Evolutionary conservation across 179 eudicot genomes (phyloP).

Genomic region (Camellia oleifera): DNA sequence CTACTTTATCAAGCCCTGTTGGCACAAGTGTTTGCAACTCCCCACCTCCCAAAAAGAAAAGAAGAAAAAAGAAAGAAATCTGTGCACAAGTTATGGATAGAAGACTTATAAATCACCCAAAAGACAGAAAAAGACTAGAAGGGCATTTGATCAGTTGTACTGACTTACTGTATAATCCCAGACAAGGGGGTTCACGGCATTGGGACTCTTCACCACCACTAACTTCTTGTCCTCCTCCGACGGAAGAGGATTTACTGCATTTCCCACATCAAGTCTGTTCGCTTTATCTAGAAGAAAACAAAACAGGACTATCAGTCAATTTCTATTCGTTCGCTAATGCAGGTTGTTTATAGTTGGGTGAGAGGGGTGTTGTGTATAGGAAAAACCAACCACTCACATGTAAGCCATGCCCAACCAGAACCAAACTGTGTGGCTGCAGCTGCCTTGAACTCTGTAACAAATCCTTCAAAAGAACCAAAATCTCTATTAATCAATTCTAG

Average conservation of each 20-base stretch:
- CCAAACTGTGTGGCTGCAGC: conserved; percentile 94
- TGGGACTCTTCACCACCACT: conserved; percentile 80
- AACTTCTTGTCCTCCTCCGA: conserved; percentile 87
- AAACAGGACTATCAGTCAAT: neutral
- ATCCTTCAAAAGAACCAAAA: conserved; percentile 82
- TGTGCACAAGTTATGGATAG: neutral
- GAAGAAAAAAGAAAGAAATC: neutral
- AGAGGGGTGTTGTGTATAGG: neutral
- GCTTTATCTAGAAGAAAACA: conserved; percentile 57
- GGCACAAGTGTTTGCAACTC: neutral
- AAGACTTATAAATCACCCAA: neutral
- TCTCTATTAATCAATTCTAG: conserved; percentile 70
- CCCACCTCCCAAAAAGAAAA: neutral
- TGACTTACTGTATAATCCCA: conserved; percentile 77
- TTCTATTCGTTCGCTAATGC: neutral
- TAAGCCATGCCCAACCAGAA: conserved; percentile 99
- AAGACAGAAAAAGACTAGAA: neutral
- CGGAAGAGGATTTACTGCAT: conserved; percentile 75
- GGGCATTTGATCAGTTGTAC: neutral
- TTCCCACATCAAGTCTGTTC: conserved; percentile 59
- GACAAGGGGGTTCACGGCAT: conserved; percentile 93
- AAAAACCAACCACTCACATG: conserved; percentile 48
- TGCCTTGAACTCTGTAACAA: conserved; percentile 67
- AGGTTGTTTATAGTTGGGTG: neutral
- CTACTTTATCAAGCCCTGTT: too few species aligned